Evolutionary conservation across 179 eudicot genomes (phyloP), one percentile per base, ranked within the genome.

Genomic region (Silene noctiflora): DNA sequence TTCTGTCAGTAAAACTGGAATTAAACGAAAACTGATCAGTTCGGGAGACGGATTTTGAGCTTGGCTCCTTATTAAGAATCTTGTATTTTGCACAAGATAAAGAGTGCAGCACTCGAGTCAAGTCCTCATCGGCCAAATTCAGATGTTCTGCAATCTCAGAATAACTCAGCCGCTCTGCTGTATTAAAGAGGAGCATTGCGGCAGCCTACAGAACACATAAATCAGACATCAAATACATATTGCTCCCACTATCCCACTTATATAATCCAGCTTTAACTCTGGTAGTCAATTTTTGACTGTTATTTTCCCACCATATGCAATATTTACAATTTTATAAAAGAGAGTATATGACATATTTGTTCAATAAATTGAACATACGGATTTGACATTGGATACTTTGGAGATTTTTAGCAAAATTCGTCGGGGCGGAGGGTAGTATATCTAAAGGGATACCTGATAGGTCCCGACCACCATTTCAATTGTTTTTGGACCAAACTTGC

Each of bases 41-140:
- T 4, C 77, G 75, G 64, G 91, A 70, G 65, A 88, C 82, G 8
- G 80, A 63, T 76, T 71, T 87, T 4, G 86, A 55, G 81, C 39
- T 75, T 22, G 88, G 90, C 71, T 87, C 88, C 76, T 88, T 88
- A 29, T n/a, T 70, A n/a, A 87, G 87, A 72, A 87, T 85, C 76
- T 83, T 88, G 68, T 87, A 85, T 77, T 88, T 87, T 0, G 87
- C 91, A 85, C 91, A 88, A 44, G 91, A 85, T 61, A 88, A 77
- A 19, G 91, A 88, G n/a, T 88, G 90, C 25, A 88, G 87, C 69
- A 87, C 81, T 75, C 91, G 72, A 44, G 82, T 80, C 63, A 87
- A 78, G 75, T 87, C 88, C 53, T 88, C 90, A 59, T 87, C 88
- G 21, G 76, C 83, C 78, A 88, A 77, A 77, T 88, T 87, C 42